Base-by-base conservation (phyloP, 1,284 basidiomycete species). In the Moesziomyces sp. region DNA sequence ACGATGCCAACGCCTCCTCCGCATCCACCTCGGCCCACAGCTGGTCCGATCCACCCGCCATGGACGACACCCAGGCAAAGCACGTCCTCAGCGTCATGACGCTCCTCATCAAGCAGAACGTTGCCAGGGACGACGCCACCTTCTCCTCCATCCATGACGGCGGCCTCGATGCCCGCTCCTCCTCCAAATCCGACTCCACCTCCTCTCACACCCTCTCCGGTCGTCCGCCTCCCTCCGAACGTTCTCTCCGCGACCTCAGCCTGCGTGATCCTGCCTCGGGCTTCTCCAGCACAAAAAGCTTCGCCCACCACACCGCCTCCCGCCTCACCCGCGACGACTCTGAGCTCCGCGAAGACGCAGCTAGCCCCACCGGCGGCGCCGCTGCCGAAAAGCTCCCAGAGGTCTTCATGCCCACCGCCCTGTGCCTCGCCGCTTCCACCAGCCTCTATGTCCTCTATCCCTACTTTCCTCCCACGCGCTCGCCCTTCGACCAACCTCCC, bases 41-140 rank as follows among this genome's bases (percentile, higher is more conserved):
- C 16, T 89, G 89, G 87, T 85, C 88, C 10, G 93, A 94, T 78
- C 89, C 91, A 10, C 87, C 90, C 3, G 88, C 92, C 1, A 87
- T 97, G 43, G 92, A 96, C 69, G 94, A 96, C 71, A 88, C 88
- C 45, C 91, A 93, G 72, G 93, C 93, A n/a, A 90, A 89, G 81
- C 93, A 94, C 80, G 87, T 94, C 43, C 87, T 96, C 56, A 91
- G 89, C 79, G 90, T 93, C 51, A 81, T 81, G 78, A 78, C 76
- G 3, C 86, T 91, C 46, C 93, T 93, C 84, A 88, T 94, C 46
- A 89, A 92, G 18, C 90, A 93, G 58, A 78, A 72, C 8, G 76
- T 77, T 1, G 77, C 67, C 21, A 54, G 79, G 18, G 82, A 82
- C n/a, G 79, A 82, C 19, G 52, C 69, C 45, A 62, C 46, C 47